phyloP scores from a whole-genome alignment of 768 basidiomycete species.

The Boletus sp. region DNA sequence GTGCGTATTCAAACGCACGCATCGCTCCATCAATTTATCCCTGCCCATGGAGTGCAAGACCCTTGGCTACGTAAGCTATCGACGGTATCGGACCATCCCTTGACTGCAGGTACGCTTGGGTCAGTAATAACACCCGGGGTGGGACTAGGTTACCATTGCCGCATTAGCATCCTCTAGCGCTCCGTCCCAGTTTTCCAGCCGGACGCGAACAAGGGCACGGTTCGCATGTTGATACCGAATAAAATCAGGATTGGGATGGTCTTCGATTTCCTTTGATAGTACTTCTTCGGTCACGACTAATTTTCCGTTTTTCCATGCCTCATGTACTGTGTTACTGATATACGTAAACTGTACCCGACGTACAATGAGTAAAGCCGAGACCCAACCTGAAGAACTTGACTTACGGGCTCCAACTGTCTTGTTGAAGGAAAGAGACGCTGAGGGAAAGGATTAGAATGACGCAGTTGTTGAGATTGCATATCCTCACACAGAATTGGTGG shows the following conservation, averaged over 20 bases:
- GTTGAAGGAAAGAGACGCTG: constrained; percentile 4
- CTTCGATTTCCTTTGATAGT: constrained; percentile 12
- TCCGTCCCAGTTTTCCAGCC: not conserved
- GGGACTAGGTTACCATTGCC: not conserved
- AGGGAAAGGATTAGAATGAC: not conserved
- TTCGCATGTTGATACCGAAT: constrained; percentile 7
- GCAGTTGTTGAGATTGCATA: not conserved
- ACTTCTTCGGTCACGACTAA: constrained; percentile 3
- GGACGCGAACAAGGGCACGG: constrained; percentile 16
- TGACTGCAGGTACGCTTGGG: not conserved
- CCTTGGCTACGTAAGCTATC: constrained; percentile 6
- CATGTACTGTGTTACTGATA: not conserved
- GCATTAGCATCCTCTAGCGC: constrained; percentile 8
- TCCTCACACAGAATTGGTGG: constrained; percentile 5
- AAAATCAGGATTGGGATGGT: no score
- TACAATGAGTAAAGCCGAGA: not conserved
- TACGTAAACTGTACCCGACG: constrained; percentile 10
- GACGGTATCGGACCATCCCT: not conserved
- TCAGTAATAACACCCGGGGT: not conserved
- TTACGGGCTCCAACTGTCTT: constrained; percentile 4
- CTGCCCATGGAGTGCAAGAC: not conserved
- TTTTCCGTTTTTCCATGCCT: constrained; percentile 8
- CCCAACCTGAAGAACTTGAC: not conserved
- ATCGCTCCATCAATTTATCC: not conserved
- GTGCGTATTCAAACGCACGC: not conserved